Evolutionary conservation across 192 early-diverging fungal species (phyloP).

Genomic region (Linnemannia hyalina): DNA sequence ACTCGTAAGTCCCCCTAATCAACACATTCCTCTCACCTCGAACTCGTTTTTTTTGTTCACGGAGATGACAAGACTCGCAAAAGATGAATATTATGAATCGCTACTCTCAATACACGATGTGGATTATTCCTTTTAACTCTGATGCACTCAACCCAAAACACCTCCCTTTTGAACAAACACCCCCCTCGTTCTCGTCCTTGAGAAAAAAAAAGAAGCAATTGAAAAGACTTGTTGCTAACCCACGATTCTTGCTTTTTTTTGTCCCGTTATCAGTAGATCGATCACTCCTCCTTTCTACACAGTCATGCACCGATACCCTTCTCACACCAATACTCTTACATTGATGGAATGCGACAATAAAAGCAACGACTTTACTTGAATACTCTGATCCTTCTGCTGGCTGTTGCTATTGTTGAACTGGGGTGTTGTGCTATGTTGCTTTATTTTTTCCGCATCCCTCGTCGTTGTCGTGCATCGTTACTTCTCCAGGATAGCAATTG

Average conservation of each 20-base stretch:
- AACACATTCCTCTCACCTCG: background rate
- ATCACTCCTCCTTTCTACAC: background rate
- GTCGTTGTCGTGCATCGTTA: background rate
- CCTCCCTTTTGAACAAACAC: background rate
- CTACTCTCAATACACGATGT: constrained; percentile 58
- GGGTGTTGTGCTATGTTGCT: background rate
- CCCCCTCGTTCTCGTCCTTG: too few relatives aligned
- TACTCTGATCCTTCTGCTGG: too few relatives aligned
- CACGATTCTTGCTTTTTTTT: background rate
- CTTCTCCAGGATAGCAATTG: background rate
- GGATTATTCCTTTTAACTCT: constrained; percentile 53
- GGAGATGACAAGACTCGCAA: constrained; percentile 15
- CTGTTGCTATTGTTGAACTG: background rate
- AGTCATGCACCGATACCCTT: background rate
- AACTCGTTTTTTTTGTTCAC: background rate
- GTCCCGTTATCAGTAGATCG: background rate
- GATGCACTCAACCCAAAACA: constrained; percentile 17
- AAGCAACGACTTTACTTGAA: background rate
- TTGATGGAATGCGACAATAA: background rate
- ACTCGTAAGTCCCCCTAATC: constrained; percentile 6
- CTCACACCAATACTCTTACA: background rate
- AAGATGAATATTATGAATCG: constrained; percentile 59
- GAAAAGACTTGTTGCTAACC: too few relatives aligned
- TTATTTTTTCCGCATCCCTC: background rate
- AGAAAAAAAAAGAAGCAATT: too few relatives aligned